Percentiles rank a stretch among this genome's conserved stretches.
These are phyloP conservation scores for Chlamydomonas reinhardtii DNA, from an alignment of 163 green algal species.

Conservation along the genomic window DNA sequence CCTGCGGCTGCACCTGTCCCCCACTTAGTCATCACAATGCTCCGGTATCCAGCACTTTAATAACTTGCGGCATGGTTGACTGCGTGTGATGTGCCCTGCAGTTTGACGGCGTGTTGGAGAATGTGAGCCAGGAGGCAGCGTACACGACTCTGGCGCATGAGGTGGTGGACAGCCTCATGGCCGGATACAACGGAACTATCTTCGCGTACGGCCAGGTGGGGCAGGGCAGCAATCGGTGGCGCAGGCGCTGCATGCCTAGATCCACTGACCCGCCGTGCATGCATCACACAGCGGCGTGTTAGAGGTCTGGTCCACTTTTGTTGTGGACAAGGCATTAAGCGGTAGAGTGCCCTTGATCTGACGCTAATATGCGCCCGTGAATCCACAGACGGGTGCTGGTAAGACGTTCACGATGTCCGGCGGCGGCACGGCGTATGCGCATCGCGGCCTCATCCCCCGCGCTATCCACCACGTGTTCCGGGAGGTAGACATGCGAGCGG, in stretches of 20 bases:
- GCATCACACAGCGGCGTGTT: too few relatives aligned
- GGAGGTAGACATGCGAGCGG: slow-evolving; percentile 76
- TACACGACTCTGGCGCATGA: slow-evolving; percentile 73
- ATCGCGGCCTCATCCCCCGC: slow-evolving; percentile 80
- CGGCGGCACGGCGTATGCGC: slow-evolving; percentile 66
- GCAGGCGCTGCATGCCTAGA: too few relatives aligned
- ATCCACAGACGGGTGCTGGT: slow-evolving; percentile 78
- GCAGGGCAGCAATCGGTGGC: too few relatives aligned
- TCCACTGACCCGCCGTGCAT: too few relatives aligned
- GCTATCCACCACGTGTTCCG: slow-evolving; percentile 80
- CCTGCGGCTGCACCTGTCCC: too few relatives aligned
- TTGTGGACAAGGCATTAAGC: too few relatives aligned
- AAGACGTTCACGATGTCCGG: slow-evolving; percentile 90
- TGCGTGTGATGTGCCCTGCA: slow-evolving; percentile 35
- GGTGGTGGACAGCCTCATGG: slow-evolving; percentile 77
- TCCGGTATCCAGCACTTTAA: too few relatives aligned
- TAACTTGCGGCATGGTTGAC: too few relatives aligned
- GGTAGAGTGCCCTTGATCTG: too few relatives aligned
- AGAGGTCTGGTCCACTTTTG: too few relatives aligned
- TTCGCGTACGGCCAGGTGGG: slow-evolving; percentile 85
- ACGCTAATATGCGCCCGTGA: too few relatives aligned
- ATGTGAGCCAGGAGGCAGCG: slow-evolving; percentile 75
- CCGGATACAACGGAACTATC: slow-evolving; percentile 84
- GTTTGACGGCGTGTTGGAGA: slow-evolving; percentile 80
- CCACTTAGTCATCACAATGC: too few relatives aligned